These are phyloP conservation scores for Solanum megistacrolobum DNA, from an alignment of 257 asterid genomes.

Conservation along the genomic window DNA sequence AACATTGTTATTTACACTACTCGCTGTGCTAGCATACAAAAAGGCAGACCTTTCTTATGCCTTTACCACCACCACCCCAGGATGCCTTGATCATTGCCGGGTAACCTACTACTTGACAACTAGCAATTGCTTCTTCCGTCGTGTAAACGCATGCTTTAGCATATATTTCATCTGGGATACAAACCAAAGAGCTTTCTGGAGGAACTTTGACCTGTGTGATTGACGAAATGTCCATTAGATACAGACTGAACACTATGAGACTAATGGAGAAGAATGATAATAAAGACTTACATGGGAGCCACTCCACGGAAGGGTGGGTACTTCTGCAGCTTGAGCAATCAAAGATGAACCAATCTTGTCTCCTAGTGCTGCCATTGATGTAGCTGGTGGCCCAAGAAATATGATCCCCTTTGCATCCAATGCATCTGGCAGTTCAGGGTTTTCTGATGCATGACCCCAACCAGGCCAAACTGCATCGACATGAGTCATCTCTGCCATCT, in stretches of 20 bases:
- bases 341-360: conserved; percentile 97
- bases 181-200: conserved; percentile 63
- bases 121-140: conserved; percentile 91
- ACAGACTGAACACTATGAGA: not conserved
- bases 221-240: not conserved
- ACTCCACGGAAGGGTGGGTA: conserved; percentile 99
- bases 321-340: conserved; percentile 98
- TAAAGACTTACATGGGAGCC: conserved; percentile 75
- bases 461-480: conserved; percentile 99
- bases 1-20: not conserved
- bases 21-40: not conserved
- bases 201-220: conserved; percentile 62
- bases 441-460: conserved; percentile 99
- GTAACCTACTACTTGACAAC: conserved; percentile 96
- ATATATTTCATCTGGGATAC: conserved; percentile 73
- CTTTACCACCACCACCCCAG: conserved; percentile 99
- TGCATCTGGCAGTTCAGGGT: conserved; percentile 96
- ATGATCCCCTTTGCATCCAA: conserved; percentile 66
- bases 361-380: conserved; percentile 93
- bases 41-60: conserved; percentile 86
- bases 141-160: conserved; percentile 87
- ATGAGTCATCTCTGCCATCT: conserved; percentile 98
- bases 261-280: conserved; percentile 3
- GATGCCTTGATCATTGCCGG: conserved; percentile 99
- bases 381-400: conserved; percentile 92